These are phyloP conservation scores for Talaromyces pinophilus DNA, from an alignment of 2,329 filamentous ascomycete species.

Conservation along the genomic window DNA sequence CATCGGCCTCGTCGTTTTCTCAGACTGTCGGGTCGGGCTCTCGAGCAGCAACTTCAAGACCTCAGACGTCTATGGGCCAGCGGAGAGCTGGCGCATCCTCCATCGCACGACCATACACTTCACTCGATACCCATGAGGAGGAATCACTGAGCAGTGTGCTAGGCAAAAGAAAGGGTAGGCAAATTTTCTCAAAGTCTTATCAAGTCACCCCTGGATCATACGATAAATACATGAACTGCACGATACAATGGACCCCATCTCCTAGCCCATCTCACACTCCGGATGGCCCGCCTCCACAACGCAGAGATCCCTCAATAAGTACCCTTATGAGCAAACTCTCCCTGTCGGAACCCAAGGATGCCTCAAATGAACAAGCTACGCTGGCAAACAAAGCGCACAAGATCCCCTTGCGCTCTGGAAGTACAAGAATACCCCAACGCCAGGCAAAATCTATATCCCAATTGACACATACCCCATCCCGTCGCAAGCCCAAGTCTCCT, in stretches of 20 bases:
- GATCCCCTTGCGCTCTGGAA: constrained; percentile 25
- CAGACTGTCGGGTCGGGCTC: constrained; percentile 58
- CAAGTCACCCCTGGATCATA: constrained; percentile 26
- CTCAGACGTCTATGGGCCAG: constrained; percentile 56
- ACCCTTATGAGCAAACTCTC: constrained; percentile 39
- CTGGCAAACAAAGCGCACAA: constrained; percentile 23
- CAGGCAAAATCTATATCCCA: constrained; percentile 44
- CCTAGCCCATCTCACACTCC: constrained; percentile 18
- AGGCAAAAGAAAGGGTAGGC: constrained; percentile 58
- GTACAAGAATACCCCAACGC: constrained; percentile 31
- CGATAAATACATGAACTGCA: constrained; percentile 31
- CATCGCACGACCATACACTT: constrained; percentile 44
- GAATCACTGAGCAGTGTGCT: constrained; percentile 40
- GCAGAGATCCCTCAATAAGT: constrained; percentile 42
- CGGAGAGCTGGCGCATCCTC: constrained; percentile 50
- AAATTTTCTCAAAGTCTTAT: constrained; percentile 26
- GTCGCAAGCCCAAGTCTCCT: constrained; percentile 34
- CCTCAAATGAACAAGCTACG: not conserved
- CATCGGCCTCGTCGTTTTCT: constrained; percentile 54
- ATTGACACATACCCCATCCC: constrained; percentile 36
- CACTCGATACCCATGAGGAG: constrained; percentile 45
- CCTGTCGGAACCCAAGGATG: constrained; percentile 20
- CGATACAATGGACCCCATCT: constrained; percentile 34
- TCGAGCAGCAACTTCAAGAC: constrained; percentile 53
- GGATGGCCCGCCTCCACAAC: constrained; percentile 27